phyloP scores from a whole-genome alignment of 2,329 filamentous ascomycete genomes.

The Aspergillus eucalypticola region DNA sequence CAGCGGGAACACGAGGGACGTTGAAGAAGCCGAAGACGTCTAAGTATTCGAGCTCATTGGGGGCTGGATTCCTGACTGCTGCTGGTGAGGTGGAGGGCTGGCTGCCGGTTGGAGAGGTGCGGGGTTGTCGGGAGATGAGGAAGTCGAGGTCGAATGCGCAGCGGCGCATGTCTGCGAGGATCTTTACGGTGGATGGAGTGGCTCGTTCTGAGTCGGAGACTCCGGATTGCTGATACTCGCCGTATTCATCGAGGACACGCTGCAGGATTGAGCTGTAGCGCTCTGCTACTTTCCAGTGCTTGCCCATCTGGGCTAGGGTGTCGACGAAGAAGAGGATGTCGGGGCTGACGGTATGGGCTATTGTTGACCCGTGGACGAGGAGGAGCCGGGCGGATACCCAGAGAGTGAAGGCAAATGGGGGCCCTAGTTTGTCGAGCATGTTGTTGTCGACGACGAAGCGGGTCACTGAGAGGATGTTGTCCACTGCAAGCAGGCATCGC shows the following conservation, averaged over 20 bases:
- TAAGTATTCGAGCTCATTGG: slow-evolving; percentile 84
- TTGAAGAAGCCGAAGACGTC: slow-evolving; percentile 97
- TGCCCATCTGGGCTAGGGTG: slow-evolving; percentile 75
- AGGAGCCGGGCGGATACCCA: slow-evolving; percentile 88
- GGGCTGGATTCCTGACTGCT: slow-evolving; percentile 65
- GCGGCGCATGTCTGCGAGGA: slow-evolving; percentile 86
- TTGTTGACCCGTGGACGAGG: slow-evolving; percentile 86
- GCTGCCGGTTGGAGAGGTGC: slow-evolving; percentile 39
- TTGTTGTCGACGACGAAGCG: slow-evolving; percentile 75
- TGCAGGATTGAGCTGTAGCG: slow-evolving; percentile 78
- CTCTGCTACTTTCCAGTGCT: slow-evolving; percentile 81
- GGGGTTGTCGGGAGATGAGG: slow-evolving; percentile 79
- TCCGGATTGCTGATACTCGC: slow-evolving; percentile 67
- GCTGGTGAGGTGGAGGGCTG: slow-evolving; percentile 26
- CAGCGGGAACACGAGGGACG: slow-evolving; percentile 68
- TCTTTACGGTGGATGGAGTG: slow-evolving; percentile 80
- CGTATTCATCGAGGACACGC: slow-evolving; percentile 82
- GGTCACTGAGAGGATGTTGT: slow-evolving; percentile 75
- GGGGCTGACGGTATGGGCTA: slow-evolving; percentile 77
- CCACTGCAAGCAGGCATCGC: slow-evolving; percentile 77
- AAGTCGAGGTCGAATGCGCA: slow-evolving; percentile 90
- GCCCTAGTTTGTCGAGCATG: slow-evolving; percentile 77
- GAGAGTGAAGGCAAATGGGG: slow-evolving; percentile 86
- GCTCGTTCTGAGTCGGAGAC: slow-evolving; percentile 67
- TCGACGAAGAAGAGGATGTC: slow-evolving; percentile 82